Conservation (phyloP, 345 rosid genomes). For the Fremontodendron californicum region DNA sequence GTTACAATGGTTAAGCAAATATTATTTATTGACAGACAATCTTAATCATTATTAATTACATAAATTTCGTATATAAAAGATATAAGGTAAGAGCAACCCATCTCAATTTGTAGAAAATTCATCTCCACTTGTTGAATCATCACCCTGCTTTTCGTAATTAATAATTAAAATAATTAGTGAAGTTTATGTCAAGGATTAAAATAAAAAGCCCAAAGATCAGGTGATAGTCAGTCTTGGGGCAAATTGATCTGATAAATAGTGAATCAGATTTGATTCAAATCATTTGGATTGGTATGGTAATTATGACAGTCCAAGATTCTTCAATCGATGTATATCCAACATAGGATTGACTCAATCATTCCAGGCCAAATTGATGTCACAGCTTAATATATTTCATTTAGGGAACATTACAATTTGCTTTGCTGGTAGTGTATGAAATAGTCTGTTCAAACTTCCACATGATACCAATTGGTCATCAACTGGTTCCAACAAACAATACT, state of each 20-base stretch:
- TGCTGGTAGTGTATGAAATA: neutral
- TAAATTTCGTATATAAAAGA: too few relatives aligned
- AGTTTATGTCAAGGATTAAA: too few relatives aligned
- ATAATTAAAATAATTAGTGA: too few relatives aligned
- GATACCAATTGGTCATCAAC: neutral
- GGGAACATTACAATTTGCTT: slow-evolving; percentile 11
- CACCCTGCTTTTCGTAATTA: too few relatives aligned
- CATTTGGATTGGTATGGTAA: neutral
- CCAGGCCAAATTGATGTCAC: slow-evolving; percentile 20
- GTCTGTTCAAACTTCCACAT: slow-evolving; percentile 2
- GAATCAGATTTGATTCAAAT: neutral
- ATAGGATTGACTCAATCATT: slow-evolving; percentile 38
- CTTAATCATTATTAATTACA: too few relatives aligned
- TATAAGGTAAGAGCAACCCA: too few relatives aligned
- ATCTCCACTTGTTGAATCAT: too few relatives aligned
- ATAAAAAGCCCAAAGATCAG: too few relatives aligned
- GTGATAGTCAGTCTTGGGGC: too few relatives aligned
- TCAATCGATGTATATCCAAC: slow-evolving; percentile 26
- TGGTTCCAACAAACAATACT: neutral
- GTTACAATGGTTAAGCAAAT: too few relatives aligned
- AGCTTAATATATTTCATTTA: neutral
- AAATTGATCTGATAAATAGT: neutral
- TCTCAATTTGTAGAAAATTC: too few relatives aligned
- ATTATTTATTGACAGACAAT: too few relatives aligned
- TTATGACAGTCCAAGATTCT: slow-evolving; percentile 17